phyloP scores from a whole-genome alignment of 73 alveolate genomes.

The Paramecium caudatum region DNA sequence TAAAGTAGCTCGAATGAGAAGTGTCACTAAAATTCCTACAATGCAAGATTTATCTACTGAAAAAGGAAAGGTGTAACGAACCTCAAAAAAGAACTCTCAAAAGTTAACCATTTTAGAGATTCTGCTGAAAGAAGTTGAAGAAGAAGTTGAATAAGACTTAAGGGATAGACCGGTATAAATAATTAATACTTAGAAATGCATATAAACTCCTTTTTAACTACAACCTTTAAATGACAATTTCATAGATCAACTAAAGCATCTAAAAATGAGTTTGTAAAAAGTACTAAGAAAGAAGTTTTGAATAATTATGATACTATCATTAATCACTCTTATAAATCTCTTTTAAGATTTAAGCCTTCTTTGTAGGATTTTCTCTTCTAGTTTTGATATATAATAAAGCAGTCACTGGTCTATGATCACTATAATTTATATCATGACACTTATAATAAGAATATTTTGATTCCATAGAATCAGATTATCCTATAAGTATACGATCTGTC shows the following conservation, averaged over 20 bases:
- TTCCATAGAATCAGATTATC: slow-evolving; percentile 8
- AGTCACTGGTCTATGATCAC: slow-evolving; percentile 67
- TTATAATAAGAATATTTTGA: background rate
- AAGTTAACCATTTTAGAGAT: slow-evolving; percentile 1
- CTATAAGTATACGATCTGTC: slow-evolving; percentile 52
- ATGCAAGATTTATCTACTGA: background rate
- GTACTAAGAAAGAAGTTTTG: slow-evolving; percentile 21
- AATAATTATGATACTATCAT: slow-evolving; percentile 21
- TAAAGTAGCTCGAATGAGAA: slow-evolving; percentile 27
- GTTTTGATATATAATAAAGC: slow-evolving; percentile 24
- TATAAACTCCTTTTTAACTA: background rate
- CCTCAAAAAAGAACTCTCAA: background rate
- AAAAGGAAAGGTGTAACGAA: background rate
- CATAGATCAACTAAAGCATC: background rate
- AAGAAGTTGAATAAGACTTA: slow-evolving; percentile 39
- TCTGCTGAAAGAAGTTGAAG: slow-evolving; percentile 45
- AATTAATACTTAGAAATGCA: background rate
- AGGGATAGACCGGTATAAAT: background rate
- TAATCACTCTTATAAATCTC: slow-evolving; percentile 23
- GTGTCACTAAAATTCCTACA: slow-evolving; percentile 31
- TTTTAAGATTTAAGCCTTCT: background rate
- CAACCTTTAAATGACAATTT: slow-evolving; percentile 42
- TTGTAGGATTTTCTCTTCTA: background rate
- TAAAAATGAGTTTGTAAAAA: background rate
- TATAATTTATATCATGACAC: slow-evolving; percentile 27